Conservation (phyloP, 2,329 filamentous ascomycete genomes). For the Aspergillus aculeatinus region DNA sequence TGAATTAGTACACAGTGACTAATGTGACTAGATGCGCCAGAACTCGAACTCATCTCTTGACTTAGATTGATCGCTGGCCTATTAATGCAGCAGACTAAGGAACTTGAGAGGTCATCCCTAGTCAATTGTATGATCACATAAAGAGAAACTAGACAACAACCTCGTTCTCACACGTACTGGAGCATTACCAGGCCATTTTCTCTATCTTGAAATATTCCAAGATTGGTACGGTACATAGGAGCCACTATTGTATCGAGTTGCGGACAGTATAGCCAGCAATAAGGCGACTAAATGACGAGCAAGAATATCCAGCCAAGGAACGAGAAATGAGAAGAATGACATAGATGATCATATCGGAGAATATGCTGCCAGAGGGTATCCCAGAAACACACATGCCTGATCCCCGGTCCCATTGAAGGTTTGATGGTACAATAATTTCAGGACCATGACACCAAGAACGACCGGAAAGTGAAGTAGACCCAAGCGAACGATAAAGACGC, state of each 20-base stretch:
- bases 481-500: no score
- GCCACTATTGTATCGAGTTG: neutral
- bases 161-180: no score
- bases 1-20: no score
- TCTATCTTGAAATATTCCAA: neutral
- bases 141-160: no score
- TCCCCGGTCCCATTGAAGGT: neutral
- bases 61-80: no score
- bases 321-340: neutral
- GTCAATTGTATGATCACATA: no score
- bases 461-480: neutral
- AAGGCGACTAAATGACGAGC: neutral
- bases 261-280: neutral
- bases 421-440: neutral
- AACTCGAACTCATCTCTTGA: no score
- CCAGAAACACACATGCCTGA: neutral
- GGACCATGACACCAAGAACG: neutral
- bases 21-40: no score
- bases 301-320: neutral
- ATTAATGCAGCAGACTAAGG: no score
- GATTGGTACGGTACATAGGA: neutral
- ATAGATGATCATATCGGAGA: neutral
- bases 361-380: conserved; percentile 5
- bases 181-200: no score
- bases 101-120: no score